These are phyloP conservation scores for Coffea eugenioides DNA, from an alignment of 257 asterid genomes.

Conservation along the genomic window DNA sequence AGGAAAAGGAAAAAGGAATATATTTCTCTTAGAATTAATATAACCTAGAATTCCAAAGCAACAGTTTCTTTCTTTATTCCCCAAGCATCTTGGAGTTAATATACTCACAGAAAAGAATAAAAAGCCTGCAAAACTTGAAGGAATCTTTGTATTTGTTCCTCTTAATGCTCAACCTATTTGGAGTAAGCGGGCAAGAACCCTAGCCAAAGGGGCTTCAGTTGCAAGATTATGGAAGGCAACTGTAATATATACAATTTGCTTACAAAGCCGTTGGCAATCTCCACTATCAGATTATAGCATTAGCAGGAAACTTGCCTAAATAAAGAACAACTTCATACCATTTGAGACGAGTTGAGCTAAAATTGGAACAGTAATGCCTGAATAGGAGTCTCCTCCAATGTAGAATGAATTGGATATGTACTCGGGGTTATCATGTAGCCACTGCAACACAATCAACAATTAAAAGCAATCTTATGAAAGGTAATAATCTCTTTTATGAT, in stretches of 20 bases:
- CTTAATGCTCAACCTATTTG: neutral
- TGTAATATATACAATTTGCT: neutral
- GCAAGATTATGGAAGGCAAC: no score
- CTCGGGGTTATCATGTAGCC: slow-evolving; percentile 26
- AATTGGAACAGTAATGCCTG: slow-evolving; percentile 26
- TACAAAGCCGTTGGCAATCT: neutral
- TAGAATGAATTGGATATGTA: slow-evolving; percentile 18
- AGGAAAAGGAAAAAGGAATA: no score
- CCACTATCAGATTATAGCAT: neutral
- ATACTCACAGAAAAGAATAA: no score
- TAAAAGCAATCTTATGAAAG: neutral
- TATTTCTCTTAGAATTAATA: no score
- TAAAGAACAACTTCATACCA: slow-evolving; percentile 7
- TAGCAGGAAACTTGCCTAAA: neutral
- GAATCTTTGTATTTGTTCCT: neutral
- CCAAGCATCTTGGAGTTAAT: neutral
- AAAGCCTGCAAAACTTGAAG: neutral
- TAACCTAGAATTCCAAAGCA: no score
- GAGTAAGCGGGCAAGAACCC: neutral
- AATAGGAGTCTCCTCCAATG: slow-evolving; percentile 31
- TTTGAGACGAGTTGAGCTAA: slow-evolving; percentile 25
- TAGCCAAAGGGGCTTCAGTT: no score
- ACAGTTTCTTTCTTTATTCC: neutral
- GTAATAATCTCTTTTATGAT: neutral
- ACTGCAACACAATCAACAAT: slow-evolving; percentile 14